Evolutionary conservation across 2,329 filamentous ascomycete genomes (phyloP).

Genomic region (Ophiostoma pallidulum): DNA sequence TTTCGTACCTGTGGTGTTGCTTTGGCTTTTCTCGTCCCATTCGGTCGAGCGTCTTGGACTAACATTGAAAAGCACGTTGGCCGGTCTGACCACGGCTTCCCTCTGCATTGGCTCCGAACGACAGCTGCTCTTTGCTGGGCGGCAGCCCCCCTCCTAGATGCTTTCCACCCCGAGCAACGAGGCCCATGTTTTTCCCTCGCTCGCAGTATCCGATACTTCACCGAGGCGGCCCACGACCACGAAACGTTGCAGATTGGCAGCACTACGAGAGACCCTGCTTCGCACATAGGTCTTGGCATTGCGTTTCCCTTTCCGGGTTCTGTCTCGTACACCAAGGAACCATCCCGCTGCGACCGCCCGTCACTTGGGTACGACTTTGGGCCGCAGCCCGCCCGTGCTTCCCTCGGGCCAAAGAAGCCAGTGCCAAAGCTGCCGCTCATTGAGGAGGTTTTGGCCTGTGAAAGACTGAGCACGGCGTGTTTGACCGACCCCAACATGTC

Average conservation of each 20-base stretch:
- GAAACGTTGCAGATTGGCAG: background rate
- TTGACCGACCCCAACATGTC: background rate
- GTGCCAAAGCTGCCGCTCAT: background rate
- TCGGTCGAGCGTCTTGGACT: background rate
- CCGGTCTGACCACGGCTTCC: background rate
- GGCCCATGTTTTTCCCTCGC: background rate
- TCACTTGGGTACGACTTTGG: no score
- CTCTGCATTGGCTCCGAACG: slow-evolving; percentile 2
- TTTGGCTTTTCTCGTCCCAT: background rate
- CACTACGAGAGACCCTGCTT: background rate
- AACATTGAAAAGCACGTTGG: slow-evolving; percentile 5
- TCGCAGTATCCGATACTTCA: slow-evolving; percentile 6
- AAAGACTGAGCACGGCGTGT: background rate
- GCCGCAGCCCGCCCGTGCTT: background rate
- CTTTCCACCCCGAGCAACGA: slow-evolving; percentile 1
- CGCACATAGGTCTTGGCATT: background rate
- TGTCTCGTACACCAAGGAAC: no score
- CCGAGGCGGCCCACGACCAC: background rate
- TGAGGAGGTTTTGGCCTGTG: background rate
- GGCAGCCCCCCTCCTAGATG: slow-evolving; percentile 2
- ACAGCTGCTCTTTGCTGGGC: slow-evolving; percentile 6
- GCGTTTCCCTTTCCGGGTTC: background rate
- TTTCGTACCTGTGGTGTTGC: background rate
- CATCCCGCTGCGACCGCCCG: no score
- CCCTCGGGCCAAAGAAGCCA: background rate